phyloP scores from a whole-genome alignment of 192 early-diverging fungal species.

The Obelidium mucronatum region DNA sequence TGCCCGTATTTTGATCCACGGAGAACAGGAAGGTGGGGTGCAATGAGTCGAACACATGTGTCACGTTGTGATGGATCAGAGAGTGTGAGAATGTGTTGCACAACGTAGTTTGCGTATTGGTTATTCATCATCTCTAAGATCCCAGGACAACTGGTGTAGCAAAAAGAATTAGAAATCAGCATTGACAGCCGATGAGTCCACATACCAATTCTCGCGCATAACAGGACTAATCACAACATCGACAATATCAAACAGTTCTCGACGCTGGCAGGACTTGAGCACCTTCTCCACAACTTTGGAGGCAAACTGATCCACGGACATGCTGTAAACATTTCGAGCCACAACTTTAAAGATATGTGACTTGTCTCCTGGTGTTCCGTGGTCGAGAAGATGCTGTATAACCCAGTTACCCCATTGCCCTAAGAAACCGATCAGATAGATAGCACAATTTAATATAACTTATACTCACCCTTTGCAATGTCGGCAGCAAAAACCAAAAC shows the following conservation, averaged over 20 bases:
- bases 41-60: slow-evolving; percentile 63
- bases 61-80: slow-evolving; percentile 66
- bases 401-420: slow-evolving; percentile 89
- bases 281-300: slow-evolving; percentile 82
- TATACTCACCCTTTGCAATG: slow-evolving; percentile 63
- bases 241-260: slow-evolving; percentile 55
- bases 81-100: slow-evolving; percentile 73
- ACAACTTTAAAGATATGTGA: slow-evolving; percentile 58
- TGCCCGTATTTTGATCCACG: slow-evolving; percentile 79
- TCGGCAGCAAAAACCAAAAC: slow-evolving; percentile 64
- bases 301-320: slow-evolving; percentile 78
- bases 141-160: slow-evolving; percentile 43
- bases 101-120: slow-evolving; percentile 82
- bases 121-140: slow-evolving; percentile 80
- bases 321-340: slow-evolving; percentile 48
- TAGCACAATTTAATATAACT: background rate
- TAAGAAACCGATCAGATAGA: slow-evolving; percentile 3
- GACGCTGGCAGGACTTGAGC: slow-evolving; percentile 54
- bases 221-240: slow-evolving; percentile 47
- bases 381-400: slow-evolving; percentile 78
- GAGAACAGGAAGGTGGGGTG: slow-evolving; percentile 71
- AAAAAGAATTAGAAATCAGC: slow-evolving; percentile 2
- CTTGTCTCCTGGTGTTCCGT: slow-evolving; percentile 62
- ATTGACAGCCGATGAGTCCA: background rate
- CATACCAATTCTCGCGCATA: slow-evolving; percentile 40